A percentile compares a stretch with the other conserved stretches of the same genome.
Evolutionary conservation across 2,329 filamentous ascomycete species (phyloP).

Genomic region (Colletotrichum liaoningense): DNA sequence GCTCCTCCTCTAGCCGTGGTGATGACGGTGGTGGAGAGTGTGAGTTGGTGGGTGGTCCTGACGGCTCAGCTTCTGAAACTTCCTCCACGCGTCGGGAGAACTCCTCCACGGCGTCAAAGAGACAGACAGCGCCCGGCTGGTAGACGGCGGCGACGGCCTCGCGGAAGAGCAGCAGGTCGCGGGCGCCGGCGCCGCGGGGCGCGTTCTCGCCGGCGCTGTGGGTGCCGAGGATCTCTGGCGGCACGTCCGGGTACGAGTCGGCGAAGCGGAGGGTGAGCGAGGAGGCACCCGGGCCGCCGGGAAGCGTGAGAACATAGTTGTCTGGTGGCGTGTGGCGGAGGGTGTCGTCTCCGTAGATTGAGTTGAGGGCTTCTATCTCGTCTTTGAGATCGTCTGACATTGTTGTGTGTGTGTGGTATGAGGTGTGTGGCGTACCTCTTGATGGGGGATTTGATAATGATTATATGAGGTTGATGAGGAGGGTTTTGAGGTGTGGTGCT

Average conservation of each 20-base stretch:
- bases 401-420: not conserved
- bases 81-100: slow-evolving; percentile 47
- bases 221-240: slow-evolving; percentile 80
- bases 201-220: slow-evolving; percentile 79
- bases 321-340: slow-evolving; percentile 55
- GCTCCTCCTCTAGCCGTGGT: slow-evolving; percentile 23
- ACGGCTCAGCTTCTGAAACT: slow-evolving; percentile 25
- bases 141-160: slow-evolving; percentile 76
- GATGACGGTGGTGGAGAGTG: too few species aligned
- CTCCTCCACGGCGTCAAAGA: slow-evolving; percentile 92
- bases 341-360: slow-evolving; percentile 81
- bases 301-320: slow-evolving; percentile 74
- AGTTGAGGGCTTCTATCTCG: slow-evolving; percentile 85
- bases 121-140: slow-evolving; percentile 79
- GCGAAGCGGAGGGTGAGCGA: slow-evolving; percentile 78
- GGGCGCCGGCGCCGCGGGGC: slow-evolving; percentile 77
- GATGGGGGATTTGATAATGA: not conserved
- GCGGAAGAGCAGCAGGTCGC: slow-evolving; percentile 76
- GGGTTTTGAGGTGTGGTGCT: not conserved
- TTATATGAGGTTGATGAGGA: not conserved
- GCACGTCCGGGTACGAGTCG: slow-evolving; percentile 76
- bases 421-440: not conserved
- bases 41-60: slow-evolving; percentile 1
- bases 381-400: slow-evolving; percentile 56
- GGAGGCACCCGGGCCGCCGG: slow-evolving; percentile 63